These are phyloP conservation scores for Aciculosporium take DNA, from an alignment of 2,329 filamentous ascomycete genomes.

Conservation along the genomic window DNA sequence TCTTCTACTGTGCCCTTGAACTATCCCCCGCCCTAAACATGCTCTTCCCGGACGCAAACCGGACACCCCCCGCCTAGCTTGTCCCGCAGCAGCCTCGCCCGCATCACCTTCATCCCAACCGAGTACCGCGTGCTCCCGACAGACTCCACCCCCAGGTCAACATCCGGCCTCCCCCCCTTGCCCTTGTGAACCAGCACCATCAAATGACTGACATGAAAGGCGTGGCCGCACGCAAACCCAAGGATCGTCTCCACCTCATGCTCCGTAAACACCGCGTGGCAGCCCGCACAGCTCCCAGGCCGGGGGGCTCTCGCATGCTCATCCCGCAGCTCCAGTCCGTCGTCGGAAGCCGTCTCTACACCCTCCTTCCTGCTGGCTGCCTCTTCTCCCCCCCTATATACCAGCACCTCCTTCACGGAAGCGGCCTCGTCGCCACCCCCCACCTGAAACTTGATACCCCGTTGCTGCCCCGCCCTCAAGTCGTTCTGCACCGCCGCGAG, in stretches of 20 bases:
- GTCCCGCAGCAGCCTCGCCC: slow-evolving; percentile 63
- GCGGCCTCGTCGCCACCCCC: too few relatives aligned
- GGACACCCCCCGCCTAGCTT: slow-evolving; percentile 53
- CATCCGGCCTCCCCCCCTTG: slow-evolving; percentile 31
- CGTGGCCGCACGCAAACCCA: slow-evolving; percentile 70
- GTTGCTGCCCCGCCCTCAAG: slow-evolving; percentile 64
- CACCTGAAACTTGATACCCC: slow-evolving; percentile 81
- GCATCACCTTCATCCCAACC: slow-evolving; percentile 76
- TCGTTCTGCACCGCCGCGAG: slow-evolving; percentile 72
- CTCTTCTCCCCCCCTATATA: too few relatives aligned
- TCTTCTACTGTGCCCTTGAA: too few relatives aligned
- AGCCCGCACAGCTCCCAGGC: slow-evolving; percentile 46
- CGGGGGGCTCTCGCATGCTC: slow-evolving; percentile 22
- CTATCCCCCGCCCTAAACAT: too few relatives aligned
- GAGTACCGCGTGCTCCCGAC: slow-evolving; percentile 40
- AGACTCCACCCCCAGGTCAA: slow-evolving; percentile 28
- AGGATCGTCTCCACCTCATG: slow-evolving; percentile 58
- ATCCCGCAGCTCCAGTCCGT: slow-evolving; percentile 7
- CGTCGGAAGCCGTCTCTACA: not conserved
- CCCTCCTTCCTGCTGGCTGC: slow-evolving; percentile 10
- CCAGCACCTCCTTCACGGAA: too few relatives aligned
- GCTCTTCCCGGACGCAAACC: slow-evolving; percentile 31
- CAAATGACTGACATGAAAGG: slow-evolving; percentile 64
- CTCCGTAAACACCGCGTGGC: slow-evolving; percentile 40
- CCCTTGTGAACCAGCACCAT: slow-evolving; percentile 37